phyloP scores from a whole-genome alignment of 108 stramenopile genomes.

The Stephanodiscus minutulus region DNA sequence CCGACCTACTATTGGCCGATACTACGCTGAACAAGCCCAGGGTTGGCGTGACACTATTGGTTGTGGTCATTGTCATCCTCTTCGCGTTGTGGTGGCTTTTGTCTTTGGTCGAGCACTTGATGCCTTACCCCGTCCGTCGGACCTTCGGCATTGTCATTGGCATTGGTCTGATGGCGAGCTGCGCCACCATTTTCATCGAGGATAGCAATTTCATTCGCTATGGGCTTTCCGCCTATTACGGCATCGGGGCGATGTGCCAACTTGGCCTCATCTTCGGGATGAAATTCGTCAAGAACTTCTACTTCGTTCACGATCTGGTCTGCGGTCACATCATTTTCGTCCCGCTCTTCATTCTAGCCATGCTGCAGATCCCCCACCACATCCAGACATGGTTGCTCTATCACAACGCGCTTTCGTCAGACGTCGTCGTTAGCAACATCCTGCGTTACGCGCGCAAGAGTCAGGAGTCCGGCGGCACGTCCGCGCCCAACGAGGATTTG shows the following conservation, averaged over 20 bases:
- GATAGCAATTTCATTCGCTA: slow-evolving; percentile 88
- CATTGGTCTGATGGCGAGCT: slow-evolving; percentile 66
- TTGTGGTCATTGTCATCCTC: slow-evolving; percentile 56
- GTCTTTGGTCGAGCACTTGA: slow-evolving; percentile 56
- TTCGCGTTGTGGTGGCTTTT: slow-evolving; percentile 60
- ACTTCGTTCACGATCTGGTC: slow-evolving; percentile 92
- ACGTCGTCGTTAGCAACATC: slow-evolving; percentile 97
- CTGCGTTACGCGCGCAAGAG: slow-evolving; percentile 90
- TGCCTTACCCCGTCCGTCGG: slow-evolving; percentile 83
- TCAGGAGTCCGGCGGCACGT: slow-evolving; percentile 81
- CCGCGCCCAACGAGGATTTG: slow-evolving; percentile 72
- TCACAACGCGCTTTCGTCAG: slow-evolving; percentile 94
- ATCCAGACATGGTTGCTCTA: slow-evolving; percentile 97
- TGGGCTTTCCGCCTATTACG: slow-evolving; percentile 91
- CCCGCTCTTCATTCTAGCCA: slow-evolving; percentile 83
- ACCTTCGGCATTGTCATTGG: slow-evolving; percentile 80
- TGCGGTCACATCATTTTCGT: slow-evolving; percentile 95
- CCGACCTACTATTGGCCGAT: slow-evolving; percentile 77
- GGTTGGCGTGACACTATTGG: slow-evolving; percentile 60
- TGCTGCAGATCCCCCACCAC: slow-evolving; percentile 84
- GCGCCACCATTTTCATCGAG: slow-evolving; percentile 70
- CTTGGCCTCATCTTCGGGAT: slow-evolving; percentile 81
- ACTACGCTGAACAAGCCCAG: slow-evolving; percentile 69
- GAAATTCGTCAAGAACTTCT: slow-evolving; percentile 84
- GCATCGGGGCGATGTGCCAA: slow-evolving; percentile 75